Conservation (phyloP, 2,329 filamentous ascomycete species). For the Phialophora verrucosa region DNA sequence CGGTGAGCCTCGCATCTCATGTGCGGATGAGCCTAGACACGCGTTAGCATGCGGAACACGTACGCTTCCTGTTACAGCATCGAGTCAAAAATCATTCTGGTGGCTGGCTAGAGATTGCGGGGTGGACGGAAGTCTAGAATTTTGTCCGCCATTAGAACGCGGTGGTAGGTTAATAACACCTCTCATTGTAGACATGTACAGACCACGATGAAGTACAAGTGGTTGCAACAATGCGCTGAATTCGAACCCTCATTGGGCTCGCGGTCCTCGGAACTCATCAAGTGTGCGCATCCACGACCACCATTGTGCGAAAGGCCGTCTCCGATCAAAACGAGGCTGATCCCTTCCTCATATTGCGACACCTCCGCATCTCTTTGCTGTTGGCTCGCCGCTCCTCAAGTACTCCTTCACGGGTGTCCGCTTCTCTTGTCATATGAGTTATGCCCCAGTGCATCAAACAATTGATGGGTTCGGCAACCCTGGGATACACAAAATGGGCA, state of each 20-base stretch:
- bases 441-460: not conserved
- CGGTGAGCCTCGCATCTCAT: not conserved
- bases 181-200: not conserved
- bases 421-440: not conserved
- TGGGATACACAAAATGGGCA: slow-evolving; percentile 14
- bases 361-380: not conserved
- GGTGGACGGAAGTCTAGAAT: not conserved
- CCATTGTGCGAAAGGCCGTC: not conserved
- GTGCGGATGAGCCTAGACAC: not conserved
- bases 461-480: not conserved
- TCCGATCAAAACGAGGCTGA: not conserved
- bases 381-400: not conserved
- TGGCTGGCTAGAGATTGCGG: not conserved
- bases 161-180: not conserved
- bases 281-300: not conserved
- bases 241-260: not conserved
- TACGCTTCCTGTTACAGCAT: not conserved
- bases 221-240: not conserved
- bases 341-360: not conserved
- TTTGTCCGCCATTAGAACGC: not conserved
- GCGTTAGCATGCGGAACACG: not conserved
- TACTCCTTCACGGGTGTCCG: not conserved
- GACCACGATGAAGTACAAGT: not conserved
- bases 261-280: not conserved
- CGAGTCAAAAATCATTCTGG: not conserved